These are phyloP conservation scores for Myrmaecium sp. DNA, from an alignment of 2,329 filamentous ascomycete genomes.

Conservation along the genomic window DNA sequence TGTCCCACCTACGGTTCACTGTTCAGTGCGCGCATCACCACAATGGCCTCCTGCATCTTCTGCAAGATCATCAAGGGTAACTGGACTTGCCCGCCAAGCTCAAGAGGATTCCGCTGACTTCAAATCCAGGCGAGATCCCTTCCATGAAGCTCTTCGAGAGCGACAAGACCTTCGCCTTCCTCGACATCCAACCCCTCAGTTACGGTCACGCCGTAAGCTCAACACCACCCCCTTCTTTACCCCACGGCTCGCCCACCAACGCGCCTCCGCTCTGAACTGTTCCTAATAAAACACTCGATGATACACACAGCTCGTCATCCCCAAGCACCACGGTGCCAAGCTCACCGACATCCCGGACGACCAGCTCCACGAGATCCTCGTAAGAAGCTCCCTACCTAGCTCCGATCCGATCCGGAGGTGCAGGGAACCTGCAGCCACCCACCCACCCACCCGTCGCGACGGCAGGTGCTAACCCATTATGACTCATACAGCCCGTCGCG, in stretches of 20 bases:
- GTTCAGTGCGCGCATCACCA: constrained; percentile 5
- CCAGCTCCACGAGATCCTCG: constrained; percentile 63
- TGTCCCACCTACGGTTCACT: too few species aligned
- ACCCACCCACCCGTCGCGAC: not conserved
- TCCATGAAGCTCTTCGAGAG: constrained; percentile 93
- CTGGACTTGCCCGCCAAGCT: not conserved
- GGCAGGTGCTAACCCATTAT: constrained; percentile 2
- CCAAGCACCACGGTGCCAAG: constrained; percentile 86
- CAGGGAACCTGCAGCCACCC: not conserved
- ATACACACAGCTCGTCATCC: constrained; percentile 65
- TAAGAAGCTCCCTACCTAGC: constrained; percentile 21
- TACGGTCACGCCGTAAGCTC: constrained; percentile 67
- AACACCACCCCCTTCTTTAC: not conserved
- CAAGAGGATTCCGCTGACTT: constrained; percentile 5
- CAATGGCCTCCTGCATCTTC: constrained; percentile 69
- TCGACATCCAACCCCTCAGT: constrained; percentile 85
- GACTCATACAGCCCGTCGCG: constrained; percentile 45
- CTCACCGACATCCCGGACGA: constrained; percentile 88
- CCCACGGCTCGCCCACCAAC: not conserved
- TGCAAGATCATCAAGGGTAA: constrained; percentile 94
- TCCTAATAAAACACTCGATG: constrained; percentile 1
- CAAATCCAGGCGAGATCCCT: constrained; percentile 66
- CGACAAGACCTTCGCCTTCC: constrained; percentile 84
- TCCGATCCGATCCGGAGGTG: not conserved
- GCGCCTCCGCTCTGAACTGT: constrained; percentile 5